Base-by-base conservation (phyloP, 2,329 filamentous ascomycete species). In the Claviceps spartinae region DNA sequence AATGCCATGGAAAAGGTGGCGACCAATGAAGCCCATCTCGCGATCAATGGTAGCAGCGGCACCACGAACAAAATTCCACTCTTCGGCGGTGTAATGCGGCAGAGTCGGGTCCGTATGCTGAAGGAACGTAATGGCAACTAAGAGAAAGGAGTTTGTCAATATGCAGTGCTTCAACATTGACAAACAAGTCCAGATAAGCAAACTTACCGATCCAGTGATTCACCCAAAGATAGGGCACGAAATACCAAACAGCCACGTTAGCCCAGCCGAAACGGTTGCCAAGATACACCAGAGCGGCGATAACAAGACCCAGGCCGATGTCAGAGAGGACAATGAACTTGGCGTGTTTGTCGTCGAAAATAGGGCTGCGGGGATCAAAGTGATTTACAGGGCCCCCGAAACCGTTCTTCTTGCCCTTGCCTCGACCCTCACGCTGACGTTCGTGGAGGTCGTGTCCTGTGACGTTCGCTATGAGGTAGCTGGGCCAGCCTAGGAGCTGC, bases 201-300 rank as follows among this genome's bases (percentile, higher is more conserved):
- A 24, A 78, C 86, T 78, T 82, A 93, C 88, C 87, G 52, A 97
- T 85, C 91, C 91, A 97, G 81, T 96, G 89, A 80, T 97, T 95
- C 52, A 96, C 90, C 91, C 91, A 96, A 55, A 96, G 77, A 69
- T 97, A 98, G 41, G 93, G 93, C 54, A 94, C 65, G 64, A 91
- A 82, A 73, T 98, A 98, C 91, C 93, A 97, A 57, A 98, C 85
- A 54, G 86, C 72, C 67, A 97, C 75, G 75, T 96, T 97, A 65
- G 75, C 67, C 76, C 83, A 91, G 64, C 93, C 93, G 61, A 84
- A 96, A 53, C 71, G 86, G 68, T 82, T 82, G 62, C 83, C 83
- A 58, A 96, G 74, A 62, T 76, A 77, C 69, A 78, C 78, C 55
- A 95, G 77, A 50, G 70, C 74, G 54, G 76, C 72, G 52, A 72